Base-by-base conservation (phyloP, 179 eudicot species). In the Corrigiola litoralis region DNA sequence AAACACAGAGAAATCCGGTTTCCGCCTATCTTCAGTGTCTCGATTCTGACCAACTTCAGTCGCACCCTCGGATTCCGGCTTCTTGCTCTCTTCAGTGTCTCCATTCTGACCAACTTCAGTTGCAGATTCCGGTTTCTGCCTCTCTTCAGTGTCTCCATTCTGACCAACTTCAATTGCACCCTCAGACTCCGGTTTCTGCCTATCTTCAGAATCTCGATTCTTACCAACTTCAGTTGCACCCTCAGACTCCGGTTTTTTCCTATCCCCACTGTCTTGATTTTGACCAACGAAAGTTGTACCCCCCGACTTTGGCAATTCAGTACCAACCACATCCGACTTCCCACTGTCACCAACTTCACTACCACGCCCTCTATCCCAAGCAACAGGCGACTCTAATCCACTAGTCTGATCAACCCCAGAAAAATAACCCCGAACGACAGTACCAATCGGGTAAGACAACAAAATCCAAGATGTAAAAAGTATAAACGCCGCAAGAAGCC, bases 401-500 rank as follows among this genome's bases (percentile, higher is more conserved):
- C 62, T 45, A 14, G 56, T 65, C 46, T 46, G 69, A 76, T 75
- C 84, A 46, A 79, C 76, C 32, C 72, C 79, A 57, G 82, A 80
- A 71, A 89, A 85, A 72, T 87, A 89, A 44, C 76, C 81, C 61
- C 72, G 75, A 65, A 92, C 81, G 41, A 83, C 75, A 29, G 67
- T 47, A 23, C 92, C 88, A 72, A 85, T 58, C 12, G 96, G 92
- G 52, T 83, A 84, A 0, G 96, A 85, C 56, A 89, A 63, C 40
- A 92, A 67, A 61, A 85, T 58, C 67, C 80, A 69, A 17, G 96
- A 87, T 61, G 87, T 88, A 40, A 92, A 63, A 38, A 80, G 67
- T 64, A 89, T 53, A 68, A 92, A 89, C 21, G 80, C 44, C 3
- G 95, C 96, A 28, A 92, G 77, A 28, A 87, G 73, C 63, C 87